Evolutionary conservation across 306 rosid species (phyloP), one percentile per base, ranked within the genome.

Genomic region (Trifolium pratense): DNA sequence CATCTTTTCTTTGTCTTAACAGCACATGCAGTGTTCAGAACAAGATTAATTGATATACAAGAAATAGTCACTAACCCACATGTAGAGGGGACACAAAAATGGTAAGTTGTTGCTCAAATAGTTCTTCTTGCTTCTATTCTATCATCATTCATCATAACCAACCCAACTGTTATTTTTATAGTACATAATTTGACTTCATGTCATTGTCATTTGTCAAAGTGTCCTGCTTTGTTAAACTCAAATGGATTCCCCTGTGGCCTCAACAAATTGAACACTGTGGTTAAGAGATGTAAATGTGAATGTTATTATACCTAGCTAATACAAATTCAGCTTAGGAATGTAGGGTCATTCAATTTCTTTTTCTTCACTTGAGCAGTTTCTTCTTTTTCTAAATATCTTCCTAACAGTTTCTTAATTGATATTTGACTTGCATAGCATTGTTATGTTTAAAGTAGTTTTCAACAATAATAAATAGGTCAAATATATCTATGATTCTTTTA

Each of bases 1-100:
- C 64, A 70, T 75, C 9, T 48, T n/a, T n/a, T 31, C 17, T 42
- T n/a, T 55, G 77, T 75, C 12, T 49, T 16, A 75, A 32, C 65
- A 55, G 20, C 76, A 70, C 81, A 70, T 81, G 84, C 32, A 55
- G 51, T 75, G 74, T 75, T 58, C 58, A 5, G 10, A n/a, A 53
- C 43, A 45, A n/a, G 29, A 23, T 43, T 21, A 36, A 13, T 63
- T 40, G 2, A 79, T 57, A 79, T 57, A 12, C 65, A 72, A 34
- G 37, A 66, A 25, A 68, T 66, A 32, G 29, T 10, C 10, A 57
- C 71, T 32, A 26, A 40, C 42, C 53, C 79, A 74, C 79, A 13
- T 68, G 79, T 5, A 25, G 16, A 37, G 21, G 34, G 7, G 70
- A 64, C 61, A 78, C 55, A 55, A 17, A 79, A 66, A 45, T 34